Percentiles rank a stretch among this genome's conserved stretches.
phyloP scores from a whole-genome alignment of 1,284 basidiomycete genomes.

The Stereum hirsutum region DNA sequence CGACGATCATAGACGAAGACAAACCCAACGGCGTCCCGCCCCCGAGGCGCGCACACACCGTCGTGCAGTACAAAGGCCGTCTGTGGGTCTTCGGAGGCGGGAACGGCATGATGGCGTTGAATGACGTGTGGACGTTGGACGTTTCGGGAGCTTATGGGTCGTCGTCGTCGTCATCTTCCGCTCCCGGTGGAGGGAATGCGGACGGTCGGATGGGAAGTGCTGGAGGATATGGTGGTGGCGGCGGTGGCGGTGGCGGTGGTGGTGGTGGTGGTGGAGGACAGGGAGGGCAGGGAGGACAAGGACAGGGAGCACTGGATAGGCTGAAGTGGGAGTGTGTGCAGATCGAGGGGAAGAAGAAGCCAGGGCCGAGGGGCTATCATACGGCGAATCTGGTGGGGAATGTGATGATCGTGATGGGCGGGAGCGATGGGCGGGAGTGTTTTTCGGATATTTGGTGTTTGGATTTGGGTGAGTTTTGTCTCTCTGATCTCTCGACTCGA shows the following conservation, averaged over 20 bases:
- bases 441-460: conserved; percentile 87
- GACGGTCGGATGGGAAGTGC: too few species aligned
- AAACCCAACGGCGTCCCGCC: conserved; percentile 27
- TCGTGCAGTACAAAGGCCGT: conserved; percentile 65
- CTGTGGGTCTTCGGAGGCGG: conserved; percentile 90
- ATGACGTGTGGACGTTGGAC: conserved; percentile 87
- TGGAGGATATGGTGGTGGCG: too few species aligned
- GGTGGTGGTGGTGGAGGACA: too few species aligned
- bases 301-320: too few species aligned
- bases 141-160: conserved; percentile 35
- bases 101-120: conserved; percentile 81
- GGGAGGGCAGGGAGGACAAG: too few species aligned
- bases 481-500: too few species aligned
- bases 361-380: conserved; percentile 79
- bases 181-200: too few species aligned
- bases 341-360: conserved; percentile 41
- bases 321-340: conserved; percentile 66
- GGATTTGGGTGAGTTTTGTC: conserved; percentile 70
- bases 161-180: too few species aligned
- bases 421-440: conserved; percentile 70
- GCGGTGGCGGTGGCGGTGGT: too few species aligned
- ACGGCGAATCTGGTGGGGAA: conserved; percentile 82
- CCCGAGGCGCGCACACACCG: conserved; percentile 81
- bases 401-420: conserved; percentile 77
- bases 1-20: conserved; percentile 28